Conservation (phyloP, 83 land plant species). For the Diphasiastrum complanatum region DNA sequence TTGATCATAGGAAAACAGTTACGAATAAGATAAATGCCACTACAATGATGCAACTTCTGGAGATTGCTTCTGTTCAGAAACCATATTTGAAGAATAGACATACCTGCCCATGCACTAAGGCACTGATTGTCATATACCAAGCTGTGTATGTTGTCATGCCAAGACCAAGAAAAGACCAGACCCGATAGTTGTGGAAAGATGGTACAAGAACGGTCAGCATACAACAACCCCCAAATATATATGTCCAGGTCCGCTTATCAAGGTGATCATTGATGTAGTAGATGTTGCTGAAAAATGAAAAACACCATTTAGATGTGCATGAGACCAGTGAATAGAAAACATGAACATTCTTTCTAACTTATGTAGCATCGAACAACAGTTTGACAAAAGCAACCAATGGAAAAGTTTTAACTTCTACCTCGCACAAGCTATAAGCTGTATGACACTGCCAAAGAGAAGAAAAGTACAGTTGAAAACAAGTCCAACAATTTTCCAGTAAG, state of each 20-base stretch:
- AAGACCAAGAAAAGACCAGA: slow-evolving; percentile 73
- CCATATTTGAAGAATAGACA: no score
- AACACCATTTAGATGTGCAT: no score
- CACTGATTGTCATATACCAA: slow-evolving; percentile 64
- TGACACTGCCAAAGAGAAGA: slow-evolving; percentile 71
- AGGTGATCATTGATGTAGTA: slow-evolving; percentile 68
- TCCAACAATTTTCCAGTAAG: slow-evolving; percentile 60
- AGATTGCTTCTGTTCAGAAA: no score
- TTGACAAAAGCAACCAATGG: no score
- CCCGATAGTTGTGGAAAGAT: slow-evolving; percentile 71
- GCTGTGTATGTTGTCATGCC: slow-evolving; percentile 86
- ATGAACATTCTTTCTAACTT: no score
- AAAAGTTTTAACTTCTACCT: slow-evolving; percentile 50
- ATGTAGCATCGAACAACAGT: no score
- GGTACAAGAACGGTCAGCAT: slow-evolving; percentile 70
- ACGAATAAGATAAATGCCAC: no score
- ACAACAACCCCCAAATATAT: slow-evolving; percentile 78
- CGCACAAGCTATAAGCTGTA: slow-evolving; percentile 83
- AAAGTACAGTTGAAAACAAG: slow-evolving; percentile 68
- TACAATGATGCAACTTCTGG: no score
- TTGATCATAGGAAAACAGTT: no score
- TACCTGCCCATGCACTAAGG: slow-evolving; percentile 70
- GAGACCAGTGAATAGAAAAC: no score
- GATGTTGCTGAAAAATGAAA: slow-evolving; percentile 49
- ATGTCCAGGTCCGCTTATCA: slow-evolving; percentile 81